Evolutionary conservation across 176 grass and related monocot species (phyloP), one percentile per base, ranked within the genome.

Genomic region (Zoysia pacifica): DNA sequence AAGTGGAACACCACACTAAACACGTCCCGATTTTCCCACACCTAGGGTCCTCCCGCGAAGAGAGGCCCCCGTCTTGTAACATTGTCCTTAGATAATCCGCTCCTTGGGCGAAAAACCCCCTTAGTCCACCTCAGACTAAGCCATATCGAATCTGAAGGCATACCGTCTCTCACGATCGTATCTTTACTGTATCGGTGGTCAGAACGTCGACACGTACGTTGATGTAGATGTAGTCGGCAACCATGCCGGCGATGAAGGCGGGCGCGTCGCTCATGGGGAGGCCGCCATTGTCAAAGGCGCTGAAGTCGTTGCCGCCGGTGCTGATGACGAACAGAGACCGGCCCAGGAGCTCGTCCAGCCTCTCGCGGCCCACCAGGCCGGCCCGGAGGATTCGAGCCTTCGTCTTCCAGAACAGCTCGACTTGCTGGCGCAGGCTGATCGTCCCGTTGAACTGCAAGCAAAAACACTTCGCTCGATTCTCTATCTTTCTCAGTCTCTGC

Each of bases 301-400:
- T 3, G 37, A 83, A 83, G 37, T 88, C 86, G 3, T 88, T 87
- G 80, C 80, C 80, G 8, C 68, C 86, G 37, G 61, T 38, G 80
- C 86, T 68, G 62, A 59, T 11, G 7, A 88, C 18, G 60, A 88
- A 88, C 8, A 88, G n/a, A 1, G 80, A 88, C 10, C 0, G 60
- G 14, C 51, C 65, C 0, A 88, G 3, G 42, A 74, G 56, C 7
- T 35, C 1, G 14, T 83, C 11, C 6, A 83, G 62, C 2, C 19
- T 62, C 53, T 67, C 46, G 20, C 39, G 43, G 3, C 46, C 14
- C 37, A 79, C 18, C 35, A 67, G 9, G 1, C 51, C 69, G 10
- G 48, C 50, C 2, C 9, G 14, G 12, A 6, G 18, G 50, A 87
- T 83, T 1, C 1, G 15, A 1, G n/a, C 60, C 68, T 79, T 87